These are phyloP conservation scores for Vigna mungo DNA, from an alignment of 306 rosid species.

Conservation along the genomic window DNA sequence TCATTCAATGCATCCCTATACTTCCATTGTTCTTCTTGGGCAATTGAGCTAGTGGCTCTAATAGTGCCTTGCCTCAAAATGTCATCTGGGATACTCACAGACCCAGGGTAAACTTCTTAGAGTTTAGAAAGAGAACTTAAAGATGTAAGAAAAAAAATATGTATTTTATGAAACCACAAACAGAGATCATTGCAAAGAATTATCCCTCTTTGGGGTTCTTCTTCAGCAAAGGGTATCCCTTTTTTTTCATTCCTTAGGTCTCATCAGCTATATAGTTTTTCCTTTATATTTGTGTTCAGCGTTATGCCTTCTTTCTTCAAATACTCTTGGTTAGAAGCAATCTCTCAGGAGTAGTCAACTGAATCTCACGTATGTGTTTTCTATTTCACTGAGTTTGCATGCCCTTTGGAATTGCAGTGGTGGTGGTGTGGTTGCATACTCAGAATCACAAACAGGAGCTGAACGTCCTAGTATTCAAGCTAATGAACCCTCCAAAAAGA, in stretches of 20 bases:
- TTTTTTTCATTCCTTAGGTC: background rate
- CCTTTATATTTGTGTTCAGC: background rate
- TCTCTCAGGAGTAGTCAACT: background rate
- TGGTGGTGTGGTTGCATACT: conserved; percentile 85
- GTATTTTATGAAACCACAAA: too few species aligned
- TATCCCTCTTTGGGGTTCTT: background rate
- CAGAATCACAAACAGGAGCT: conserved; percentile 67
- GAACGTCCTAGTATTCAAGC: conserved; percentile 45
- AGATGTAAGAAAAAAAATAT: too few species aligned
- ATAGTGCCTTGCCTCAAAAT: too few species aligned
- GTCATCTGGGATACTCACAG: too few species aligned
- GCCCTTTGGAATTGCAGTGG: conserved; percentile 62
- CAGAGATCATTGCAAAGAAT: too few species aligned
- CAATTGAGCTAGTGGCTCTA: conserved; percentile 1
- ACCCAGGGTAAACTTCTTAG: too few species aligned
- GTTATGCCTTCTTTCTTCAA: background rate
- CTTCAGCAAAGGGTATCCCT: background rate
- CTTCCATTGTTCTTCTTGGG: background rate
- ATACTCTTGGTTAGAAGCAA: background rate
- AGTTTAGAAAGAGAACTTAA: too few species aligned
- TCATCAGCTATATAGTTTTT: background rate
- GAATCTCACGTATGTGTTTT: background rate
- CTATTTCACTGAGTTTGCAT: conserved; percentile 24
- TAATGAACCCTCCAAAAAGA: conserved; percentile 60
- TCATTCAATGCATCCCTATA: background rate